phyloP scores from a whole-genome alignment of 2,329 filamentous ascomycete species.

The Stagonosporopsis vannaccii region DNA sequence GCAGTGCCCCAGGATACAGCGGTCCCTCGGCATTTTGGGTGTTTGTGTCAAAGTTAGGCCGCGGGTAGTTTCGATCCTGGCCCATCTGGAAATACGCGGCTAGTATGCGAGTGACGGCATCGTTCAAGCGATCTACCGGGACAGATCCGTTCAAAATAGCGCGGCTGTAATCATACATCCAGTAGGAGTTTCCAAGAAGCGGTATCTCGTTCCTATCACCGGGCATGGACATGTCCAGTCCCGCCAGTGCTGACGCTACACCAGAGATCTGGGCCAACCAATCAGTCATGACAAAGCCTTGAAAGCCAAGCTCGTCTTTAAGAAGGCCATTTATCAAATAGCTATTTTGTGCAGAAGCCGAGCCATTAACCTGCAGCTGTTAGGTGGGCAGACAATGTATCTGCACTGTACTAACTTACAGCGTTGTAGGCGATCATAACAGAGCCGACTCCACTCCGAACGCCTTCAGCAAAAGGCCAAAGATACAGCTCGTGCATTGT shows the following conservation, averaged over 20 bases:
- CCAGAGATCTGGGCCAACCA: conserved; percentile 88
- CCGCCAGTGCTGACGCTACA: conserved; percentile 78
- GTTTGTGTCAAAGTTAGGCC: conserved; percentile 49
- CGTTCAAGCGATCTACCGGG: conserved; percentile 81
- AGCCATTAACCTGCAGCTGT: conserved; percentile 51
- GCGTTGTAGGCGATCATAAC: conserved; percentile 82
- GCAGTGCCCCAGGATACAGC: conserved; percentile 51
- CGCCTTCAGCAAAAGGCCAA: conserved; percentile 84
- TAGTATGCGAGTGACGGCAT: conserved; percentile 86
- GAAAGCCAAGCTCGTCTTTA: conserved; percentile 86
- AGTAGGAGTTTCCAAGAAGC: conserved; percentile 60
- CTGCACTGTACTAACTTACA: conserved; percentile 26
- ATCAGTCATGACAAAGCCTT: conserved; percentile 87
- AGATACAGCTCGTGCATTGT: conserved; percentile 80
- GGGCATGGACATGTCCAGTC: conserved; percentile 83
- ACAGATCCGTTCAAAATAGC: conserved; percentile 83
- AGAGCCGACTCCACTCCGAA: conserved; percentile 77
- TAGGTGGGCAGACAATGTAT: conserved; percentile 2
- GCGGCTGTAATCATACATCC: conserved; percentile 77
- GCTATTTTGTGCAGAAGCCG: conserved; percentile 73
- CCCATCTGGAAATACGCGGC: conserved; percentile 78
- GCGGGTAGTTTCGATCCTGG: conserved; percentile 54
- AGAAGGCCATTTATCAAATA: conserved; percentile 84
- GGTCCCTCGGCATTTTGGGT: conserved; percentile 45
- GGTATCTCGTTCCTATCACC: conserved; percentile 67